Conservation (phyloP, 2,329 filamentous ascomycete species). For the Cadophora sp. region DNA sequence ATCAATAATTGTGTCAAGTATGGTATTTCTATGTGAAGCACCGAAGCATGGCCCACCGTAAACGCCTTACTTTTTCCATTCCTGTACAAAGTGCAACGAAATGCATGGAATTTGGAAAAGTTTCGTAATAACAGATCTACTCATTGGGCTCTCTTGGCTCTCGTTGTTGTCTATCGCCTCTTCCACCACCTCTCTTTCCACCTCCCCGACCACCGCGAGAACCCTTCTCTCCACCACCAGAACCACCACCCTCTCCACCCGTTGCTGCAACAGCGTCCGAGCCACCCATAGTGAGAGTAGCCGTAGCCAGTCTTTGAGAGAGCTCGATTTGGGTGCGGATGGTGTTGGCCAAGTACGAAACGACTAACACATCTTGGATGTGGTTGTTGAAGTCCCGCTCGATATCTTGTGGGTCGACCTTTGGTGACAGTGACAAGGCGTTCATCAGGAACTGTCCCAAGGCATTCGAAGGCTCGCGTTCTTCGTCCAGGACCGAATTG, state of each 20-base stretch:
- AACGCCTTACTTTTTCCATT: slow-evolving; percentile 48
- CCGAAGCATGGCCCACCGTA: slow-evolving; percentile 58
- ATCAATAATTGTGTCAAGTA: slow-evolving; percentile 26
- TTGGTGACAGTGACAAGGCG: slow-evolving; percentile 89
- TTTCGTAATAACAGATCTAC: slow-evolving; percentile 30
- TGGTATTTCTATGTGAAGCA: slow-evolving; percentile 42
- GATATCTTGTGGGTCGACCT: slow-evolving; percentile 89
- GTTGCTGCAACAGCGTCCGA: slow-evolving; percentile 48
- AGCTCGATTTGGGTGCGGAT: slow-evolving; percentile 99
- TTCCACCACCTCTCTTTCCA: slow-evolving; percentile 49
- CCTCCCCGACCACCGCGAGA: slow-evolving; percentile 55
- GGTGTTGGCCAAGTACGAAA: slow-evolving; percentile 97
- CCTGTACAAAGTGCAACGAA: slow-evolving; percentile 43
- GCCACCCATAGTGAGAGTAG: slow-evolving; percentile 66
- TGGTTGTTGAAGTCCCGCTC: slow-evolving; percentile 99
- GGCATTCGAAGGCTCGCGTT: slow-evolving; percentile 85
- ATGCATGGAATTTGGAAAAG: slow-evolving; percentile 36
- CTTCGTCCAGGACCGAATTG: slow-evolving; percentile 91
- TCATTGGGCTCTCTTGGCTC: slow-evolving; percentile 57
- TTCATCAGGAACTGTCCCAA: slow-evolving; percentile 96
- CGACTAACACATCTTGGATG: slow-evolving; percentile 97
- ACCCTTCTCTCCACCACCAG: slow-evolving; percentile 49
- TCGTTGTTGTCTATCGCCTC: slow-evolving; percentile 48
- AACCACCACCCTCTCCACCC: slow-evolving; percentile 50
- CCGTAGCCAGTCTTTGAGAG: slow-evolving; percentile 91